Conservation (phyloP, 1,139 yeast species). For the Hyphopichia pseudoburtonii region DNA sequence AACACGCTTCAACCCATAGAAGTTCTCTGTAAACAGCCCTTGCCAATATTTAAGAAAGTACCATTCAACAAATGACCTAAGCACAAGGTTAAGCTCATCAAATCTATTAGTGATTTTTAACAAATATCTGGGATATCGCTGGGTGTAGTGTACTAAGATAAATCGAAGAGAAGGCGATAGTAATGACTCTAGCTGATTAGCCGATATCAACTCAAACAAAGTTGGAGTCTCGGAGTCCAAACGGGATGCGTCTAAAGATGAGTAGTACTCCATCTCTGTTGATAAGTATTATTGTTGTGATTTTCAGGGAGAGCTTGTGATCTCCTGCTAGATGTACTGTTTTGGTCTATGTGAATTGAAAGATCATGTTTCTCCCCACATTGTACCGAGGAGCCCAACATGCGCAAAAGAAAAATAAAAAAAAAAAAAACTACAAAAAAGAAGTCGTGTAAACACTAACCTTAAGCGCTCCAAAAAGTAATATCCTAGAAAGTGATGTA, state of each 20-base stretch:
- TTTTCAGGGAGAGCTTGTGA: too few relatives aligned
- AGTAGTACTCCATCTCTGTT: conserved; percentile 90
- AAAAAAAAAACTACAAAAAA: background rate
- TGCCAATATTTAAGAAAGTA: conserved; percentile 73
- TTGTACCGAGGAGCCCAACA: background rate
- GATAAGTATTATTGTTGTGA: too few relatives aligned
- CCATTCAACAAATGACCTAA: conserved; percentile 73
- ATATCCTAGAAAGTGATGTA: too few relatives aligned
- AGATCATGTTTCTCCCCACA: background rate
- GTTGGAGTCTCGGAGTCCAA: conserved; percentile 78
- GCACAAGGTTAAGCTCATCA: conserved; percentile 69
- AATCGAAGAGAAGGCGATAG: conserved; percentile 83
- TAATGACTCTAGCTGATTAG: conserved; percentile 73
- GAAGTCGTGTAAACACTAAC: background rate
- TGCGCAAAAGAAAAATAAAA: background rate
- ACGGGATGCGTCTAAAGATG: conserved; percentile 74
- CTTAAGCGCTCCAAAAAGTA: too few relatives aligned
- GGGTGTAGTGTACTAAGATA: conserved; percentile 78
- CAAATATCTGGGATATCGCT: conserved; percentile 69
- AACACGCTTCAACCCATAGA: conserved; percentile 82
- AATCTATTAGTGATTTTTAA: conserved; percentile 64
- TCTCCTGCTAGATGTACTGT: background rate
- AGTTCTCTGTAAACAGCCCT: conserved; percentile 86
- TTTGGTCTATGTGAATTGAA: background rate
- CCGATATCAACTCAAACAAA: conserved; percentile 76